Evolutionary conservation across 176 grass and related monocot genomes (phyloP).

Genomic region (Raddia guianensis): DNA sequence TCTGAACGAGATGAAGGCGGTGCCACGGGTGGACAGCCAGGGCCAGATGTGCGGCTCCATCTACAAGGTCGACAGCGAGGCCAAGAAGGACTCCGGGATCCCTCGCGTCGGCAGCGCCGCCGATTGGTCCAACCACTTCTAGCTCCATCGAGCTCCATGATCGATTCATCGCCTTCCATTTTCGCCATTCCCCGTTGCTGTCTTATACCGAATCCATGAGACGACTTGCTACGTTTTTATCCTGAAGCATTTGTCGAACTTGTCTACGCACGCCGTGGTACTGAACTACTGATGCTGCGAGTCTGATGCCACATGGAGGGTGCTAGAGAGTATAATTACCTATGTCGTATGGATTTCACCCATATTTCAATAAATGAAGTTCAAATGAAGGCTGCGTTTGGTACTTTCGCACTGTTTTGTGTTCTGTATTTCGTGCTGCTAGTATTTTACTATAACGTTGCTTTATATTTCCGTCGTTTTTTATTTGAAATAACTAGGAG

Average conservation of each 20-base stretch:
- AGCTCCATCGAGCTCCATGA: slow-evolving; percentile 13
- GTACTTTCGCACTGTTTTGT: background rate
- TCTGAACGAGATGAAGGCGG: slow-evolving; percentile 75
- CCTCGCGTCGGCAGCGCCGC: slow-evolving; percentile 81
- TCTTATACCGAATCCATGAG: slow-evolving; percentile 15
- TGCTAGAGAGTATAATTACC: background rate
- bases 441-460: background rate
- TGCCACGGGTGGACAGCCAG: slow-evolving; percentile 83
- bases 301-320: slow-evolving; percentile 24
- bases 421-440: background rate
- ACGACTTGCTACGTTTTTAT: slow-evolving; percentile 18
- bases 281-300: background rate
- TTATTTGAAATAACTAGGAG: background rate
- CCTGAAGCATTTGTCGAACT: slow-evolving; percentile 6
- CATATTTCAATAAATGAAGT: slow-evolving; percentile 30
- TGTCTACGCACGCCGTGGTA: background rate
- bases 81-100: slow-evolving; percentile 73
- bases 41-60: slow-evolving; percentile 83
- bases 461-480: background rate
- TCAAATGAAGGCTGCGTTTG: slow-evolving; percentile 17
- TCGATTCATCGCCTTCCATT: slow-evolving; percentile 3
- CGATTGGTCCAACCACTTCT: slow-evolving; percentile 79
- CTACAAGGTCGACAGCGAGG: slow-evolving; percentile 81
- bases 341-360: background rate
- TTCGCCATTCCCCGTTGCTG: background rate